phyloP scores from a whole-genome alignment of 352 stramenopile genomes.

The Globisporangium paroecandrum region DNA sequence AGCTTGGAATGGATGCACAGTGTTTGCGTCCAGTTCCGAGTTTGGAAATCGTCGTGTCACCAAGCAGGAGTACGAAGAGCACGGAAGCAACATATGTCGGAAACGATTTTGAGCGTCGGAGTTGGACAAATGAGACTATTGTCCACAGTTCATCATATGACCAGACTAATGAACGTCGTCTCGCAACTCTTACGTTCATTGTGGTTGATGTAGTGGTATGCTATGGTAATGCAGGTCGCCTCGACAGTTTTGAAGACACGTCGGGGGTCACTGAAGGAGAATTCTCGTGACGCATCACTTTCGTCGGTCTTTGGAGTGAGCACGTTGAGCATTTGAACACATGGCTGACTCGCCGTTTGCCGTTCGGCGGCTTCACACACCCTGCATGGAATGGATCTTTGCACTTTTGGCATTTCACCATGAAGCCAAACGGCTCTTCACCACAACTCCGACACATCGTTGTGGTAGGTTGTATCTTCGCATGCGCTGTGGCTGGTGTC shows the following conservation, averaged over 20 bases:
- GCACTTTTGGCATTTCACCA: slow-evolving; percentile 55
- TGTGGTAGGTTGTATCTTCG: background rate
- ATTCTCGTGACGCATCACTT: slow-evolving; percentile 17
- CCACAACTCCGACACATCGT: slow-evolving; percentile 20
- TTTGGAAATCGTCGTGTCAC: slow-evolving; percentile 36
- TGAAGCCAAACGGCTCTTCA: slow-evolving; percentile 48
- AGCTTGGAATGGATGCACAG: slow-evolving; percentile 54
- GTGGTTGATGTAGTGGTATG: background rate
- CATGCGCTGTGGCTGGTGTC: background rate
- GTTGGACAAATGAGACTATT: background rate
- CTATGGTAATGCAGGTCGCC: background rate
- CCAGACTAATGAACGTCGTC: background rate
- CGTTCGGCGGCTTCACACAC: slow-evolving; percentile 27
- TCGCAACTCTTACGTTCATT: background rate
- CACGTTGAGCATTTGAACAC: slow-evolving; percentile 30
- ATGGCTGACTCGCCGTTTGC: slow-evolving; percentile 29
- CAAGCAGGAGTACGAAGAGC: slow-evolving; percentile 73
- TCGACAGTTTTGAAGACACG: background rate
- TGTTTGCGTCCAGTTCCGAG: slow-evolving; percentile 29
- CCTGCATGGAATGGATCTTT: slow-evolving; percentile 42
- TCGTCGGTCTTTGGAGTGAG: slow-evolving; percentile 23
- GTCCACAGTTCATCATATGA: background rate
- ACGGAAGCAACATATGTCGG: slow-evolving; percentile 67
- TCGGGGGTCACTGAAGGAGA: slow-evolving; percentile 1
- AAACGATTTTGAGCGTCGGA: slow-evolving; percentile 24